Evolutionary conservation across 495 filamentous ascomycete genomes (phyloP).

Genomic region (Chaetomium tenue): DNA sequence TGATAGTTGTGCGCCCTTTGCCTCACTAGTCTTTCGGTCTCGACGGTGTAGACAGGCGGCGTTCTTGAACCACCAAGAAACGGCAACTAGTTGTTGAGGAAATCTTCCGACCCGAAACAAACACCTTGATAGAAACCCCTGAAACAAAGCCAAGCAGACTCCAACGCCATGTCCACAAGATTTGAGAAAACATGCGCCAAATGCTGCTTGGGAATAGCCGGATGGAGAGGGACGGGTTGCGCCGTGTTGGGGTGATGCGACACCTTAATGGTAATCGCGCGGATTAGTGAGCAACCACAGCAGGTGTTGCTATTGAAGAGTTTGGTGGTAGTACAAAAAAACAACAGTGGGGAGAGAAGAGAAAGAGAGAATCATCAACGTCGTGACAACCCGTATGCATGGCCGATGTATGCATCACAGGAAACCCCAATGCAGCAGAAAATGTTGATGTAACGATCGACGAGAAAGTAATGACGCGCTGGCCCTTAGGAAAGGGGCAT

Average conservation of each 20-base stretch:
- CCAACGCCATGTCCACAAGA: slow-evolving; percentile 15
- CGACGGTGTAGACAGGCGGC: background rate
- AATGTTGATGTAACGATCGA: slow-evolving; percentile 40
- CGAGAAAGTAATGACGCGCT: slow-evolving; percentile 29
- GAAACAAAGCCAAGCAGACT: slow-evolving; percentile 4
- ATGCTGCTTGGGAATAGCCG: background rate
- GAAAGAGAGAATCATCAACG: slow-evolving; percentile 31
- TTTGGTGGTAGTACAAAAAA: slow-evolving; percentile 12
- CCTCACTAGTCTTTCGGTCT: background rate
- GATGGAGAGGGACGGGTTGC: slow-evolving; percentile 7
- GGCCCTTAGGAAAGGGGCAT: slow-evolving; percentile 16
- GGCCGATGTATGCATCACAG: slow-evolving; percentile 33
- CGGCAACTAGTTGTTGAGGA: background rate
- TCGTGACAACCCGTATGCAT: slow-evolving; percentile 36
- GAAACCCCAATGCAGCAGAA: slow-evolving; percentile 25
- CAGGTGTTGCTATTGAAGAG: slow-evolving; percentile 3
- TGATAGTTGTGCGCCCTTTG: background rate
- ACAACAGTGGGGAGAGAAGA: slow-evolving; percentile 12
- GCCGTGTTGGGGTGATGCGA: background rate
- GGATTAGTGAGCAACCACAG: slow-evolving; percentile 15
- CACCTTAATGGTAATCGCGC: background rate
- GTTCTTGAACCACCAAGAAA: slow-evolving; percentile 19
- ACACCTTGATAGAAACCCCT: background rate
- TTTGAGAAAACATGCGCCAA: slow-evolving; percentile 1
- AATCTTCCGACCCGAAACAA: slow-evolving; percentile 4